Evolutionary conservation across 208 protist genomes (phyloP).

Genomic region (Trypanosomatidae sp.): DNA sequence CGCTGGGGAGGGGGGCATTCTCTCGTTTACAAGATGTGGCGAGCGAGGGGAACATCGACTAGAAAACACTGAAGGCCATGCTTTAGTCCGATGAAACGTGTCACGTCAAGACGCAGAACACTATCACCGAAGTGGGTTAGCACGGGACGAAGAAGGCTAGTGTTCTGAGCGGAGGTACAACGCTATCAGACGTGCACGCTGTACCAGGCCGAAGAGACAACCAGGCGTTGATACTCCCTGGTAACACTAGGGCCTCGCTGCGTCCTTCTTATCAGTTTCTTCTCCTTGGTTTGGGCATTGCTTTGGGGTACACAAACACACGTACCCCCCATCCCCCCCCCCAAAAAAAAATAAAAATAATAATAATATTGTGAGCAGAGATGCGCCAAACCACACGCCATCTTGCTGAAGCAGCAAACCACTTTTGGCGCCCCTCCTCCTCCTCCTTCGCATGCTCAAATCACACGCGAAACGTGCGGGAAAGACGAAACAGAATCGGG

Average conservation of each 20-base stretch:
- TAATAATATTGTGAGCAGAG: constrained; percentile 4
- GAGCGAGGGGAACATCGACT: neutral
- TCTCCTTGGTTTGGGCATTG: neutral
- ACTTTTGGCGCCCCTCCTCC: neutral
- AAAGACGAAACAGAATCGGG: too few species aligned
- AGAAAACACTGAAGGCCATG: neutral
- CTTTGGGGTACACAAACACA: neutral
- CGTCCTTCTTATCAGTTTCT: neutral
- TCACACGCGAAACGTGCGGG: too few species aligned
- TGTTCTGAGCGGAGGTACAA: neutral
- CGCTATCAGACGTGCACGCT: neutral
- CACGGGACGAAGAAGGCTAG: neutral
- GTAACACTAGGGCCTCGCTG: neutral
- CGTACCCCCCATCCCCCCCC: neutral
- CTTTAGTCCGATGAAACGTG: neutral
- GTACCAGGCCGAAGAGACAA: neutral
- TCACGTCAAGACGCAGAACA: neutral
- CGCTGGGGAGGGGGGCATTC: neutral
- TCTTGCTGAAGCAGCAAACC: neutral
- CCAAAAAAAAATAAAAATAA: neutral
- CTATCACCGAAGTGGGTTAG: neutral
- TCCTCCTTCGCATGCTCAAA: neutral
- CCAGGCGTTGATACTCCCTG: neutral
- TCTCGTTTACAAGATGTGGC: neutral
- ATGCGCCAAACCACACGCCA: neutral